Base-by-base conservation (phyloP, 2,329 filamentous ascomycete species). In the Orbilia oligospora region DNA sequence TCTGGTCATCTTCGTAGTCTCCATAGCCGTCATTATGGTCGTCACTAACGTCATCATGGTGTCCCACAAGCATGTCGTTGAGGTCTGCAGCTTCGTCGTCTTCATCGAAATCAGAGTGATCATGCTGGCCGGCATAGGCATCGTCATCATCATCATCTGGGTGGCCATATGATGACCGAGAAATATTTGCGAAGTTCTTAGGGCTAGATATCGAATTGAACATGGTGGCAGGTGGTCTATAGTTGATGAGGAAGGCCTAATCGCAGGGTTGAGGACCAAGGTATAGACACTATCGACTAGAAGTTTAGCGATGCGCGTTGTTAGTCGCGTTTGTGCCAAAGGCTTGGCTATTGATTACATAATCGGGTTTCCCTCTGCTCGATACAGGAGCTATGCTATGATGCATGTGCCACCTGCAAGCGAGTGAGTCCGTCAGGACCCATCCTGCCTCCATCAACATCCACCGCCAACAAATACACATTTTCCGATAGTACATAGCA, bases 131-230 rank as follows among this genome's bases (percentile, higher is more conserved):
- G 2, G 20, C 27, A 12, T 24, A 22, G 22, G 44, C 61, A 22
- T 49, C 27, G 16, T 66, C 69, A 18, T 61, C 69, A 18, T 61
- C 56, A 4, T 55, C 63, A n/a, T 78, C 68, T 48, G 41, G 4
- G 38, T 72, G 33, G 36, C 55, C 68, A 38, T 61, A 64, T 2
- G 66, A 67, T 18, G 66, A 44, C 6, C 51, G 58, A n/a, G 73
- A 77, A n/a, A 78, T 30, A 48, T 56, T 65, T 5, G 67, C 63
- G n/a, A 71, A 55, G 20, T 46, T 56, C 46, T 46, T 63, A 5
- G 75, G 56, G 1, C 51, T 53, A 3, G 75, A 65, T 33, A 78
- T 71, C n/a, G 73, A 55, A 30, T 65, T 71, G 68, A 78, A 78
- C 75, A 78, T 78, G 51, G 44, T 66, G 51, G 58, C 33, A 22